Conservation (phyloP, 1,139 yeast species). For the Kazachstania sp. region DNA sequence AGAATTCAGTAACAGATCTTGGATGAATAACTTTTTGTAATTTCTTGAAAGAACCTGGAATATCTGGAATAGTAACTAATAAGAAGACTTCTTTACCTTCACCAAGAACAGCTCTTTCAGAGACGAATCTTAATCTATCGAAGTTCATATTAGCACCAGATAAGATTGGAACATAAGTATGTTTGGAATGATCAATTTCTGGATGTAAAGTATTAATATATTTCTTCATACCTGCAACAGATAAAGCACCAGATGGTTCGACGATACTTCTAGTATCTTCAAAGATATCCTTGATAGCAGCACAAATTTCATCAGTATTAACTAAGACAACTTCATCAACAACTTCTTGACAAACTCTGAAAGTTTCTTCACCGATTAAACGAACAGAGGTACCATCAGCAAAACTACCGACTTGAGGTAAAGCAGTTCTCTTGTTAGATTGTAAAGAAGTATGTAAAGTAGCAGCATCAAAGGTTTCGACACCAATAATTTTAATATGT, state of each 20-base stretch:
- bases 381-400: slow-evolving; percentile 99
- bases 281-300: slow-evolving; percentile 92
- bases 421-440: slow-evolving; percentile 43
- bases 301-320: slow-evolving; percentile 90
- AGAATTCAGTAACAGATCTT: slow-evolving; percentile 84
- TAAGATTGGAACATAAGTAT: slow-evolving; percentile 73
- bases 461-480: slow-evolving; percentile 92
- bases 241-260: slow-evolving; percentile 95
- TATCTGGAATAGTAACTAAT: slow-evolving; percentile 82
- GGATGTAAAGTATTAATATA: slow-evolving; percentile 55
- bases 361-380: slow-evolving; percentile 82
- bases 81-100: slow-evolving; percentile 94
- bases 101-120: slow-evolving; percentile 95
- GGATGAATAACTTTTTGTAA: slow-evolving; percentile 74
- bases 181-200: slow-evolving; percentile 60
- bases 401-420: slow-evolving; percentile 81
- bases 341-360: slow-evolving; percentile 65
- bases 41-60: slow-evolving; percentile 78
- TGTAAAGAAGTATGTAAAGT: slow-evolving; percentile 73
- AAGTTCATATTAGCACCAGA: slow-evolving; percentile 98
- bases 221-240: slow-evolving; percentile 89
- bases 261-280: slow-evolving; percentile 91
- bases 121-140: slow-evolving; percentile 90
- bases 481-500: slow-evolving; percentile 89
- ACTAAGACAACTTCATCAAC: slow-evolving; percentile 87